Evolutionary conservation across 495 filamentous ascomycete genomes (phyloP), one percentile per base, ranked within the genome.

Genomic region (Aspergillus sclerotioniger): DNA sequence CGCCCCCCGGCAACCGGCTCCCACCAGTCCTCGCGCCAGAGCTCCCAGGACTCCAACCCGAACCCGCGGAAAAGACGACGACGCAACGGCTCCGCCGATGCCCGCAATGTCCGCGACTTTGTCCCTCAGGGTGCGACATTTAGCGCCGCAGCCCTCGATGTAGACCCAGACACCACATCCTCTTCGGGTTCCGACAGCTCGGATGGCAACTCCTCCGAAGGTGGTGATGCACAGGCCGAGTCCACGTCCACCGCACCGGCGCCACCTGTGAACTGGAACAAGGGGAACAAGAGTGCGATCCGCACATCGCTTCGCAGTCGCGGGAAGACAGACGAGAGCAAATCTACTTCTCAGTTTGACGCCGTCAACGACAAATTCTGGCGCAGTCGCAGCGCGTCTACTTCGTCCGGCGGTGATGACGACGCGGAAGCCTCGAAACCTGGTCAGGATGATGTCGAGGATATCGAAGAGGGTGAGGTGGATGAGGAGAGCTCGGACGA

Each of bases 231-330:
- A 8, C 13, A 21, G 9, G 6, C 16, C 48, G 48, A 62, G 12
- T 41, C 46, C 13, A 16, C 44, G 29, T 3, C 17, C 8, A 31
- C 46, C 10, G 45, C 35, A 1, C 50, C 68, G 8, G 67, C 69
- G 43, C 67, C 69, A 8, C 67, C 68, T 0, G 64, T 70, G 17
- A 79, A 70, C 53, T 79, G 76, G 76, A 79, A 79, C 50, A 69
- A 73, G 47, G 69, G 66, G 12, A 71, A 58, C 33, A 74, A 71
- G 48, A 63, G 59, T 32, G 64, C 70, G 1, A 70, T 76, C 25
- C 64, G 75, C 15, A 79, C 73, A 15, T 67, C 71, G 1, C 61
- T 76, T 15, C 61, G 72, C 9, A 64, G 64, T 44, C 61, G 67
- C 17, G 63, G 68, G 29, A 51, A 62, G 45, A 16, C 50, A n/a